Conservation (phyloP, 352 stramenopile species). For the Globisporangium recalcitrans region DNA sequence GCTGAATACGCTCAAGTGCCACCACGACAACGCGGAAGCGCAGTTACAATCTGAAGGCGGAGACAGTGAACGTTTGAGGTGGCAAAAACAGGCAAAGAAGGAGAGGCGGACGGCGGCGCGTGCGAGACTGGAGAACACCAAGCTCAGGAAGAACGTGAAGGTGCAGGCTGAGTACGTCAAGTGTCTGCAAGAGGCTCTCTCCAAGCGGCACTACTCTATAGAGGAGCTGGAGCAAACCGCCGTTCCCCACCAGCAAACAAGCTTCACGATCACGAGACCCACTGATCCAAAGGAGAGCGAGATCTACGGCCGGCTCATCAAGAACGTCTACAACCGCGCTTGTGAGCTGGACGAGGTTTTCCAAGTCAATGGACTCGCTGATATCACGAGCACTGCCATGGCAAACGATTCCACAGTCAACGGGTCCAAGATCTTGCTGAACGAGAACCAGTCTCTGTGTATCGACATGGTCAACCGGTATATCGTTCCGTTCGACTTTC, state of each 20-base stretch:
- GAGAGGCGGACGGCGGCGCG: conserved; percentile 30
- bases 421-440: conserved; percentile 26
- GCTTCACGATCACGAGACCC: background rate
- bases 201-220: conserved; percentile 21
- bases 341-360: conserved; percentile 14
- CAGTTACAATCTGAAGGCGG: too few species aligned
- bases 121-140: conserved; percentile 36
- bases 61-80: background rate
- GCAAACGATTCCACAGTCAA: background rate
- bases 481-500: conserved; percentile 6
- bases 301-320: conserved; percentile 21
- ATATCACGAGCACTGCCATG: conserved; percentile 4
- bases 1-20: background rate
- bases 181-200: conserved; percentile 34
- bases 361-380: conserved; percentile 20
- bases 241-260: background rate
- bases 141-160: conserved; percentile 35
- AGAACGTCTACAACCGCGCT: conserved; percentile 18
- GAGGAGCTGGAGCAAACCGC: conserved; percentile 14
- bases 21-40: background rate
- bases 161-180: conserved; percentile 33
- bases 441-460: conserved; percentile 30
- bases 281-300: conserved; percentile 19
- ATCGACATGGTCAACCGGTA: conserved; percentile 20
- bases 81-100: conserved; percentile 32